These are phyloP conservation scores for Gypsophila paniculata DNA, from an alignment of 179 eudicot species.

Conservation along the genomic window DNA sequence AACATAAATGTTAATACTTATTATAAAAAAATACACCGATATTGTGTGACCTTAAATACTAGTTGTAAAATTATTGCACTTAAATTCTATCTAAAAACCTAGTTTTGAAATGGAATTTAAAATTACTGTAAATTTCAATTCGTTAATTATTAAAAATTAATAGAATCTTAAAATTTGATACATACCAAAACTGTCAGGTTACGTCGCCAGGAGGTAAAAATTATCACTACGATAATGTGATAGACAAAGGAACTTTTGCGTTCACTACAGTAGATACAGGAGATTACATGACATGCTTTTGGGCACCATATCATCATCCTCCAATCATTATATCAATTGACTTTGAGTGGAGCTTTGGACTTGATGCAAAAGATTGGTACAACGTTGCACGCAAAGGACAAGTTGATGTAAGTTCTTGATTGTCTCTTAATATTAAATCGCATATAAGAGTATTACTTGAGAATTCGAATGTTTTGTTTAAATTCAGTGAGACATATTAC, in stretches of 20 bases:
- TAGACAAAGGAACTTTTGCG: conserved; percentile 53
- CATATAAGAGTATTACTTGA: too few relatives aligned
- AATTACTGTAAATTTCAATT: too few relatives aligned
- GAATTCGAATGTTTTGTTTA: too few relatives aligned
- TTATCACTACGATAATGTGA: conserved; percentile 50
- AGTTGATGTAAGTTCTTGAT: conserved; percentile 47
- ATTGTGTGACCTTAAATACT: too few relatives aligned
- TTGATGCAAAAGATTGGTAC: conserved; percentile 66
- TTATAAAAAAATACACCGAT: too few relatives aligned
- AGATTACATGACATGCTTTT: conserved; percentile 67
- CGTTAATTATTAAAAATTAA: too few relatives aligned
- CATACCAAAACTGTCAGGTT: conserved; percentile 32
- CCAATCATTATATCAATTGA: conserved; percentile 40
- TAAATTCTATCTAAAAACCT: too few relatives aligned
- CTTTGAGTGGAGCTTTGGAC: conserved; percentile 65
- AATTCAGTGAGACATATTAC: too few relatives aligned
- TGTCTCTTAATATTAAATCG: too few relatives aligned
- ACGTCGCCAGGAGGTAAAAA: conserved; percentile 57
- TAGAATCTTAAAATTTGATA: neutral
- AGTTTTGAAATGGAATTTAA: too few relatives aligned
- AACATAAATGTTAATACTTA: too few relatives aligned
- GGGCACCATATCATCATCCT: conserved; percentile 52
- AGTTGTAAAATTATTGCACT: too few relatives aligned
- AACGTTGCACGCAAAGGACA: conserved; percentile 74
- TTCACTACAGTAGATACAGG: conserved; percentile 60